Conservation (phyloP, 2,329 filamentous ascomycete species). For the Fusarium pseudoanthophilum region DNA sequence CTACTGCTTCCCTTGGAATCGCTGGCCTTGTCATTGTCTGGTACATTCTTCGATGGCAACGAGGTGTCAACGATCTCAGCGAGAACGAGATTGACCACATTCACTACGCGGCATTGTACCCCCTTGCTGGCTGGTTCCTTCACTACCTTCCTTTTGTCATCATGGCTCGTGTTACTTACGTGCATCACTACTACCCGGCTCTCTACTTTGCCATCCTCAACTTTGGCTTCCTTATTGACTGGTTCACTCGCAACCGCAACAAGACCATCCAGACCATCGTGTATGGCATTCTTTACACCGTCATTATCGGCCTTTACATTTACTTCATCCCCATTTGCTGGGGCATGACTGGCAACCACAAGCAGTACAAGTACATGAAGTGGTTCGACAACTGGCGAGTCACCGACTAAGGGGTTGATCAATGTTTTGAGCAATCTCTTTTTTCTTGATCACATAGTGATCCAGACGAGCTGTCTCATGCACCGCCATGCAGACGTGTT, state of each 20-base stretch:
- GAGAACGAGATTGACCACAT: constrained; percentile 88
- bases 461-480: constrained; percentile 30
- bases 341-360: constrained; percentile 88
- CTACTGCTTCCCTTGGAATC: constrained; percentile 79
- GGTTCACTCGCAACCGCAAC: constrained; percentile 75
- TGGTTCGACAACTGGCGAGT: constrained; percentile 93
- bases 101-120: constrained; percentile 92
- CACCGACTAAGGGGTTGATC: constrained; percentile 62
- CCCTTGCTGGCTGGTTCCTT: constrained; percentile 91
- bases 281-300: constrained; percentile 79
- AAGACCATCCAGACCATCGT: constrained; percentile 71
- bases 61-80: constrained; percentile 87
- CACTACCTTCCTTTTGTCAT: constrained; percentile 96
- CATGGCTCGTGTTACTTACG: constrained; percentile 99
- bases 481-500: constrained; percentile 16
- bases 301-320: constrained; percentile 84
- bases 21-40: constrained; percentile 79
- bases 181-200: constrained; percentile 98
- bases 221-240: constrained; percentile 89
- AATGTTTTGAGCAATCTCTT: constrained; percentile 12
- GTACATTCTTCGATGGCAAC: constrained; percentile 96
- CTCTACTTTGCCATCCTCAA: constrained; percentile 96
- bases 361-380: constrained; percentile 89
- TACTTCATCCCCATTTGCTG: constrained; percentile 95
- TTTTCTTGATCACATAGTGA: constrained; percentile 21